These are phyloP conservation scores for Ambrosia artemisiifolia DNA, from an alignment of 129 eudicot species.

Conservation along the genomic window DNA sequence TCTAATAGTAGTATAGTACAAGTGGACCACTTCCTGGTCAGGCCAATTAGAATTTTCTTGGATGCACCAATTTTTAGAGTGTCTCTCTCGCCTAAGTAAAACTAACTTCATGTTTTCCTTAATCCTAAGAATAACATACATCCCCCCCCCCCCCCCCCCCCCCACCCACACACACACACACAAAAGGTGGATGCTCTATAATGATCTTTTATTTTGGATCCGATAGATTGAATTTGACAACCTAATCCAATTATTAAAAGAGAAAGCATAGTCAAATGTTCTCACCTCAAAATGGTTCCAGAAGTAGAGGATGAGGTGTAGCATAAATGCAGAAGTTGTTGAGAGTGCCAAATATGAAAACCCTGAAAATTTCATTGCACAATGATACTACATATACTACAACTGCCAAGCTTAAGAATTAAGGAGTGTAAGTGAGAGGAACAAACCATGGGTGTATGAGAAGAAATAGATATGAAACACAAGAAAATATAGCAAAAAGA, in stretches of 20 bases:
- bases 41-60: neutral
- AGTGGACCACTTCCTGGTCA: neutral
- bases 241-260: neutral
- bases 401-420: neutral
- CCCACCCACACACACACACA: neutral
- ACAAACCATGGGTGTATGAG: slow-evolving; percentile 85
- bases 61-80: neutral
- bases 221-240: neutral
- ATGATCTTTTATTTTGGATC: neutral
- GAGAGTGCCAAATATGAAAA: slow-evolving; percentile 92
- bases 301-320: slow-evolving; percentile 91
- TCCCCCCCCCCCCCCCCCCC: neutral
- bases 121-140: too few relatives aligned
- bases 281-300: slow-evolving; percentile 96
- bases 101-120: too few relatives aligned
- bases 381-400: slow-evolving; percentile 9
- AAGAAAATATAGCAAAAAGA: slow-evolving; percentile 87
- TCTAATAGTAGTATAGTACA: neutral
- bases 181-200: neutral
- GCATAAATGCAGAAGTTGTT: slow-evolving; percentile 96
- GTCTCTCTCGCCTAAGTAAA: too few relatives aligned
- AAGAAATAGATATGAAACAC: slow-evolving; percentile 97
- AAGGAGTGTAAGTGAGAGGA: slow-evolving; percentile 7
- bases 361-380: slow-evolving; percentile 41
- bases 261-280: neutral